Percentiles rank a stretch among this genome's conserved stretches.
phyloP scores from a whole-genome alignment of 179 eudicot genomes.

The Heliamphora pulchella region DNA sequence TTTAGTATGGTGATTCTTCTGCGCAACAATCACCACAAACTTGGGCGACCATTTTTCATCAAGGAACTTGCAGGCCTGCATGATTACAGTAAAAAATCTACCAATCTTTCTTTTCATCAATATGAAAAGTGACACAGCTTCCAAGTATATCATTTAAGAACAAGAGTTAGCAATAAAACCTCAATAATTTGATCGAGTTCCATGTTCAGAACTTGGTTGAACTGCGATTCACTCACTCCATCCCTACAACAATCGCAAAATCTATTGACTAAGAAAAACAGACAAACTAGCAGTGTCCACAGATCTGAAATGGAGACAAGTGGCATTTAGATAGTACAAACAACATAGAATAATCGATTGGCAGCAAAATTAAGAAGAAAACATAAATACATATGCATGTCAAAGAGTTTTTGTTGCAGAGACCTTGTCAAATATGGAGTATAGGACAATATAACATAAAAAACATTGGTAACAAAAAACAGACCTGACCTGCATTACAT shows the following conservation, averaged over 20 bases:
- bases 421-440: background rate
- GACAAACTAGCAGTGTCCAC: background rate
- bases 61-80: constrained; percentile 45
- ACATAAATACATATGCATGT: background rate
- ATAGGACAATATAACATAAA: background rate
- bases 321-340: background rate
- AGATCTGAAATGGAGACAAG: background rate
- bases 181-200: constrained; percentile 69
- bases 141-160: background rate
- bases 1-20: constrained; percentile 79
- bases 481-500: no score
- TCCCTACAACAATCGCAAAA: constrained; percentile 36
- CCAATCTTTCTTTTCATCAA: background rate
- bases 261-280: background rate
- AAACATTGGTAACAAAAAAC: background rate
- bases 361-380: background rate
- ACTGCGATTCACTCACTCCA: constrained; percentile 81
- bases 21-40: constrained; percentile 67
- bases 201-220: constrained; percentile 70
- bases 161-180: constrained; percentile 25
- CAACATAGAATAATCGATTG: background rate
- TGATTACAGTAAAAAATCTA: background rate
- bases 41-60: constrained; percentile 66
- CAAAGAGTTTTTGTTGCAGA: background rate
- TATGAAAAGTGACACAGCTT: background rate